Conservation (phyloP, 164 flowering plant species). For the Magnolia officinalis region DNA sequence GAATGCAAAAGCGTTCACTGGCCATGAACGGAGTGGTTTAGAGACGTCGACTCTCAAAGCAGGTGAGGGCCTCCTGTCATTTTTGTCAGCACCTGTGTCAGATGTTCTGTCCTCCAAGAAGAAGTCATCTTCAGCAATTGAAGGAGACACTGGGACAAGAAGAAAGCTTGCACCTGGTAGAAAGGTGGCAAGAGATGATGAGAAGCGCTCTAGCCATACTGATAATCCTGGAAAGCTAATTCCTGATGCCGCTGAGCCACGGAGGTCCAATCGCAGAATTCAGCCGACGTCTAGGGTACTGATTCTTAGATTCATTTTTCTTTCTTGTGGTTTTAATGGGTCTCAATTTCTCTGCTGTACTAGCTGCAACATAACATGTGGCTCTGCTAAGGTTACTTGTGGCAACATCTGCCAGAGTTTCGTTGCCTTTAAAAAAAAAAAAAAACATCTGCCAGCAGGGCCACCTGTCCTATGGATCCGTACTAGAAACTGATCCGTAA, state of each 20-base stretch:
- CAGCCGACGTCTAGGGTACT: slow-evolving; percentile 97
- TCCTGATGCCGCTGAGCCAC: slow-evolving; percentile 56
- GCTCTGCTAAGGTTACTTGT: too few relatives aligned
- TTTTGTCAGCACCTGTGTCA: slow-evolving; percentile 34
- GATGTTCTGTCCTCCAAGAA: slow-evolving; percentile 39
- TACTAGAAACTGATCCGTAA: too few relatives aligned
- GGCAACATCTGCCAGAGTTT: too few relatives aligned
- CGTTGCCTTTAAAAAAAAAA: too few relatives aligned
- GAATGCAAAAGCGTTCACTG: slow-evolving; percentile 31
- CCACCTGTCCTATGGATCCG: too few relatives aligned
- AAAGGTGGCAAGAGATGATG: slow-evolving; percentile 45
- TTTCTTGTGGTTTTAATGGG: not conserved
- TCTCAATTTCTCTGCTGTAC: not conserved
- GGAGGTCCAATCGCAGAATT: slow-evolving; percentile 89
- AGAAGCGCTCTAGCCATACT: slow-evolving; percentile 30
- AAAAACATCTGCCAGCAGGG: not conserved
- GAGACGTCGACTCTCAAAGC: slow-evolving; percentile 24
- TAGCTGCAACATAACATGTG: not conserved
- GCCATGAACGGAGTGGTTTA: slow-evolving; percentile 29
- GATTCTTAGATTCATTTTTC: slow-evolving; percentile 3
- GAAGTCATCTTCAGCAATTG: slow-evolving; percentile 29
- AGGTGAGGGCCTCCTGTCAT: slow-evolving; percentile 31
- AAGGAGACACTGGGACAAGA: slow-evolving; percentile 34
- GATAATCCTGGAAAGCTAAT: slow-evolving; percentile 32
- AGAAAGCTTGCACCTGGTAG: slow-evolving; percentile 45